Base-by-base conservation (phyloP, 495 filamentous ascomycete species). In the Chaetomidium leptoderma region DNA sequence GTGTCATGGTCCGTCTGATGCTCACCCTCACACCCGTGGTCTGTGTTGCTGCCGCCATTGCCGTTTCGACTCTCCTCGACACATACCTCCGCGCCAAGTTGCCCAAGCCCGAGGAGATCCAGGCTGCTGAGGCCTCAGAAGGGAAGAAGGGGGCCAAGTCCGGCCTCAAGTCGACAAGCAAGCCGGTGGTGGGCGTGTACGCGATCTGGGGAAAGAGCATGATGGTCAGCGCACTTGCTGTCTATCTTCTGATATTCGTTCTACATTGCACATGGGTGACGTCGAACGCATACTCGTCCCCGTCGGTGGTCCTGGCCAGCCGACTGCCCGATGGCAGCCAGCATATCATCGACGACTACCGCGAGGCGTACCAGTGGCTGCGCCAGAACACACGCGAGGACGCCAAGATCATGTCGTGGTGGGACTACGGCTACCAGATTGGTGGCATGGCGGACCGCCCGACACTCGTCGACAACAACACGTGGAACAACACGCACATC, bases 401-500 rank as follows among this genome's bases (percentile, higher is more conserved):
- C 67, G 92, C 95, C 64, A 99, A 99, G 82, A 88, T 99, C 67
- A 97, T 97, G 95, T 92, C 90, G 16, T 99, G 95, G 95, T 99
- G 95, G 95, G 95, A 99, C 70, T 99, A 99, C 63, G 95, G 95
- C 50, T 99, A 99, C 76, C 95, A 99, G 75, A 99, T 99, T 70
- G 95, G 95, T 76, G 95, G 95, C 57, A 99, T 99, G 95, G 95
- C 95, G 35, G 95, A 99, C 72, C 85, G 95, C 24, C 91, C 95
- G 36, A 99, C 95, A 0, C 79, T 99, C 39, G 95, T 99, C 19
- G 95, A 99, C 76, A 99, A 99, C 77, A 99, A 99, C 74, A 99
- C 95, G 16, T 99, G 95, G 95, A 99, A 99, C 76, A 99, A 99
- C 76, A 99, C 95, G 13, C 95, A 99, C 71, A 99, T 99, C 72